These are phyloP conservation scores for Telfairia occidentalis DNA, from an alignment of 331 rosid species.

Conservation along the genomic window DNA sequence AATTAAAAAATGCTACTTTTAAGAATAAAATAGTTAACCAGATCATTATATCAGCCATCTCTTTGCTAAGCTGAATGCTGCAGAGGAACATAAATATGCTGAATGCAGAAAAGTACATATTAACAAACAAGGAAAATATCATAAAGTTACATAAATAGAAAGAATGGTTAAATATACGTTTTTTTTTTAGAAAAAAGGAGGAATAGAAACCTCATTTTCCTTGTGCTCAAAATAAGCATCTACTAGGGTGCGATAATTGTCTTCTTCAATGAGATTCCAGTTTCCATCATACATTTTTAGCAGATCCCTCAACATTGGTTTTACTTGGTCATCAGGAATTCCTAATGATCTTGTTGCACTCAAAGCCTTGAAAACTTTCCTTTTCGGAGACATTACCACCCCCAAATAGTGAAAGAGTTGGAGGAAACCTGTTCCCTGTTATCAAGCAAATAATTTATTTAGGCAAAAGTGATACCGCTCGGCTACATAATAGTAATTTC, in stretches of 20 bases:
- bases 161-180: not conserved
- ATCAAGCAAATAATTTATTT: not conserved
- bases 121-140: not conserved
- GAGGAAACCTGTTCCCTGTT: constrained; percentile 13
- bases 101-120: not conserved
- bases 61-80: not conserved
- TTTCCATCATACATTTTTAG: constrained; percentile 25
- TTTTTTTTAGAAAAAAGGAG: not conserved
- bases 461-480: not conserved
- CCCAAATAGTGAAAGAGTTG: not conserved
- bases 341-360: constrained; percentile 40
- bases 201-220: constrained; percentile 41
- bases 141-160: not conserved
- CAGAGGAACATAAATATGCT: too few species aligned
- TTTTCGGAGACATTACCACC: constrained; percentile 29
- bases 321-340: constrained; percentile 37
- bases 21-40: too few species aligned
- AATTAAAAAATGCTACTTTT: too few species aligned
- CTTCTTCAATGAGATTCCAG: constrained; percentile 65
- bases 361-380: constrained; percentile 32
- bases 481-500: not conserved
- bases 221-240: constrained; percentile 62
- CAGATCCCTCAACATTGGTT: constrained; percentile 37
- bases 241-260: constrained; percentile 50
- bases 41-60: not conserved